Percentiles rank a stretch among this genome's conserved stretches.
phyloP scores from a whole-genome alignment of 2,329 filamentous ascomycete genomes.

The Pseudogymnoascus sp. region DNA sequence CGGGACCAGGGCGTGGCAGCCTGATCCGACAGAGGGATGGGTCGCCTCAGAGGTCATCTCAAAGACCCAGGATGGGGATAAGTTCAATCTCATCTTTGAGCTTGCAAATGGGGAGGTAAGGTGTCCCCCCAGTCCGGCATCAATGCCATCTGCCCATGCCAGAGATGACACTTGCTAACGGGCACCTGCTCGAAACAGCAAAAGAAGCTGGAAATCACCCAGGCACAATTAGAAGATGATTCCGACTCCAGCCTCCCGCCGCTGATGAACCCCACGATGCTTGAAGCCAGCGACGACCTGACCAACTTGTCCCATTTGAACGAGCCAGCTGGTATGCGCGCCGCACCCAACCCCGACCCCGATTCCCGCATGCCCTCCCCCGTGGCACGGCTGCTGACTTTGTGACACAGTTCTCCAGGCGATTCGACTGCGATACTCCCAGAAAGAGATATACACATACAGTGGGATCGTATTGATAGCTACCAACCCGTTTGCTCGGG shows the following conservation, averaged over 20 bases:
- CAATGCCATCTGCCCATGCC: constrained; percentile 14
- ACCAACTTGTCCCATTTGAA: constrained; percentile 97
- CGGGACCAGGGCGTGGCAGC: constrained; percentile 96
- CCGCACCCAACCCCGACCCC: too few species aligned
- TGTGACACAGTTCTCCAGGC: constrained; percentile 72
- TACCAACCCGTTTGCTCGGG: constrained; percentile 93
- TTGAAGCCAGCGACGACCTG: constrained; percentile 96
- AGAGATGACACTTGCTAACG: too few species aligned
- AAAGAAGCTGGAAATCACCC: constrained; percentile 70
- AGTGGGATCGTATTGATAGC: constrained; percentile 98
- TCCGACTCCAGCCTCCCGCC: constrained; percentile 76
- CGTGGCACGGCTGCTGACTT: constrained; percentile 15
- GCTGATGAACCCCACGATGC: constrained; percentile 95
- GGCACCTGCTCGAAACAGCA: constrained; percentile 43
- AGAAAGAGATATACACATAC: constrained; percentile 99
- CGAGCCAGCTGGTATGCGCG: constrained; percentile 83
- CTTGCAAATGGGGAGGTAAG: constrained; percentile 87
- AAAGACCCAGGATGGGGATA: constrained; percentile 76
- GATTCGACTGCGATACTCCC: constrained; percentile 90
- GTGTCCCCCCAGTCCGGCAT: constrained; percentile 10
- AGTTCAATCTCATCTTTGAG: constrained; percentile 78
- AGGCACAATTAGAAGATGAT: constrained; percentile 66
- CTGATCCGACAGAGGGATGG: constrained; percentile 93
- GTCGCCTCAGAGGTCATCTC: constrained; percentile 88
- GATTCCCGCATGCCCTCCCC: constrained; percentile 1